phyloP scores from a whole-genome alignment of 192 early-diverging fungal genomes.

The Thoreauomyces humboldtii region DNA sequence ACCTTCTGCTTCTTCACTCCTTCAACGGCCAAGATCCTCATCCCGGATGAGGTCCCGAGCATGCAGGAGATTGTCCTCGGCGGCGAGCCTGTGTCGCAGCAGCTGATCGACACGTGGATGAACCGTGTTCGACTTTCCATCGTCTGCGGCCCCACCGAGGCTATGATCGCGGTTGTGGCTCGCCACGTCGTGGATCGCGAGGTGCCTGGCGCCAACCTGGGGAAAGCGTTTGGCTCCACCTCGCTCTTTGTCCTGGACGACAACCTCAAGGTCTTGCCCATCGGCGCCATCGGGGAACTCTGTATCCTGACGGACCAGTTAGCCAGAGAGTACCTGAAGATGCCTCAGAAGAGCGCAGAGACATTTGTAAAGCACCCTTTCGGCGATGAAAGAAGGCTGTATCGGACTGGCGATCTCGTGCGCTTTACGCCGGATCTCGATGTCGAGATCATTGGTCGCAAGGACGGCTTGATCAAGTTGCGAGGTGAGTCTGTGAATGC shows the following conservation, averaged over 20 bases:
- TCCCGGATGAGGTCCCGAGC: not conserved
- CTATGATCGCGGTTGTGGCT: not conserved
- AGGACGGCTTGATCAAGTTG: constrained; percentile 4
- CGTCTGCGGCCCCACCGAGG: constrained; percentile 25
- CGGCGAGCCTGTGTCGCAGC: constrained; percentile 3
- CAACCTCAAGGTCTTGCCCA: constrained; percentile 20
- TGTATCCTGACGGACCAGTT: constrained; percentile 27
- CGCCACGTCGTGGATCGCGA: not conserved
- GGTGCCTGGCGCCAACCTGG: not conserved
- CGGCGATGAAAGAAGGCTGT: constrained; percentile 11
- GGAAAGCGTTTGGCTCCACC: not conserved
- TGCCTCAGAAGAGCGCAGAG: constrained; percentile 23
- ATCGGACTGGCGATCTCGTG: constrained; percentile 34
- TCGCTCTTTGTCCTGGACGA: constrained; percentile 3
- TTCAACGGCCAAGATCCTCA: not conserved
- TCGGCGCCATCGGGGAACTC: constrained; percentile 39
- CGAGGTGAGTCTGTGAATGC: no score
- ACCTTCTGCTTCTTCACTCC: not conserved
- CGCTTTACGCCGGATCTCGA: constrained; percentile 1
- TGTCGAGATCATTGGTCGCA: constrained; percentile 5
- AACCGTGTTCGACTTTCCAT: constrained; percentile 4
- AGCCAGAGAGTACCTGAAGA: constrained; percentile 19
- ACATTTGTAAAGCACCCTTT: constrained; percentile 25
- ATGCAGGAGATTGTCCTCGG: not conserved
- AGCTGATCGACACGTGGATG: constrained; percentile 15